Conservation (phyloP, 768 basidiomycete species). For the Roridomyces roridus region DNA sequence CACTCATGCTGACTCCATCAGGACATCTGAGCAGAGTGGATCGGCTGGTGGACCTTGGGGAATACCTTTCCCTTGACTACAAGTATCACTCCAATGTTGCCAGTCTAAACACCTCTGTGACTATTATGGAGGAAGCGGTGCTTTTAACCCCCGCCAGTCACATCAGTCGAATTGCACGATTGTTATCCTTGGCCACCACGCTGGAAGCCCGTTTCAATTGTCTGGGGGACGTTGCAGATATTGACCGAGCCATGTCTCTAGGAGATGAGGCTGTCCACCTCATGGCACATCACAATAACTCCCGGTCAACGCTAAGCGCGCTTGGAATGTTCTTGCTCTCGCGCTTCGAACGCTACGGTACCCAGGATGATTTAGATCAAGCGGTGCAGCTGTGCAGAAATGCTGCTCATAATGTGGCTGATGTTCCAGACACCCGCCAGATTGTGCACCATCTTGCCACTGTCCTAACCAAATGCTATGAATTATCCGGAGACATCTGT, state of each 20-base stretch:
- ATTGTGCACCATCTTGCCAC: neutral
- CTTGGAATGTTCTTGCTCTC: neutral
- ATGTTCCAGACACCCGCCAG: neutral
- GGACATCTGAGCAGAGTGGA: neutral
- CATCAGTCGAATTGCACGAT: neutral
- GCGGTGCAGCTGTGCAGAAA: neutral
- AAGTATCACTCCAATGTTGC: neutral
- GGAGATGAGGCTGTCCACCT: neutral
- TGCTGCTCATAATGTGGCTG: neutral
- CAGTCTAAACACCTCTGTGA: neutral
- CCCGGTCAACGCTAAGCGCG: neutral
- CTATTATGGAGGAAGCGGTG: neutral
- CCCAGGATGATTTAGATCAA: neutral
- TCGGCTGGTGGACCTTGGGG: neutral
- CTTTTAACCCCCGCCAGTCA: neutral
- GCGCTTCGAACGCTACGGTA: neutral
- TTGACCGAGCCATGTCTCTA: neutral
- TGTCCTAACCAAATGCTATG: neutral
- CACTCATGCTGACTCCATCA: neutral
- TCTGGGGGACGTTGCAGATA: neutral
- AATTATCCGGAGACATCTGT: neutral
- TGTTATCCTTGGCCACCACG: neutral
- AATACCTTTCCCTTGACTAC: neutral
- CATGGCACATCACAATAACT: neutral
- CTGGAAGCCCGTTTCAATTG: neutral